Percentiles rank a stretch among this genome's conserved stretches.
phyloP scores from a whole-genome alignment of 495 filamentous ascomycete genomes.

The Platismatia glauca region DNA sequence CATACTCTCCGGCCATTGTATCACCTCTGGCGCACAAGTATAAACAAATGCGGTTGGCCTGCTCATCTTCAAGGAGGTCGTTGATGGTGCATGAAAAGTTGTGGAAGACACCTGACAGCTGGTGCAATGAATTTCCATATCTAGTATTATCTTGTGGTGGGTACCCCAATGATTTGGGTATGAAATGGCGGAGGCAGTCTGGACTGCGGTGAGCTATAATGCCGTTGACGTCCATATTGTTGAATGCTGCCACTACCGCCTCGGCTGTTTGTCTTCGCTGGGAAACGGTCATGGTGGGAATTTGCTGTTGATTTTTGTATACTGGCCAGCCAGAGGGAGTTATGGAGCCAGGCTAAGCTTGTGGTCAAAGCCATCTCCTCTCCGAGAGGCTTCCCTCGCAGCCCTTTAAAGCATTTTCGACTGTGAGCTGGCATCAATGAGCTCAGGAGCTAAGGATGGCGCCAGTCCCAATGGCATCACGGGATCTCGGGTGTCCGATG shows the following conservation, averaged over 20 bases:
- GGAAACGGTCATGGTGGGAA: constrained; percentile 16
- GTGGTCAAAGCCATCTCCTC: not conserved
- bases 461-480: not conserved
- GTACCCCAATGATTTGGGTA: constrained; percentile 18
- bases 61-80: constrained; percentile 22
- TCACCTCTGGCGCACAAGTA: constrained; percentile 24
- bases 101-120: constrained; percentile 18
- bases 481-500: not conserved
- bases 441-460: not conserved
- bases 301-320: not conserved
- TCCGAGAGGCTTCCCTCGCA: not conserved
- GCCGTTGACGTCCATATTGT: constrained; percentile 24
- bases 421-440: not conserved
- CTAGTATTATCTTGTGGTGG: constrained; percentile 18
- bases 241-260: constrained; percentile 23
- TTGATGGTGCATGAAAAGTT: constrained; percentile 23
- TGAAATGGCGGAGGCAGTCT: constrained; percentile 21
- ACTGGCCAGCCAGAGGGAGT: too few relatives aligned
- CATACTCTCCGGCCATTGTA: constrained; percentile 21
- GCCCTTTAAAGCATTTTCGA: not conserved
- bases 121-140: constrained; percentile 17
- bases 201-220: constrained; percentile 22
- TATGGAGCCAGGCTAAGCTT: not conserved
- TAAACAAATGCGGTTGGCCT: constrained; percentile 19
- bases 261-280: constrained; percentile 20